These are phyloP conservation scores for Dothistroma septosporum DNA, from an alignment of 2,329 filamentous ascomycete species.

Conservation along the genomic window DNA sequence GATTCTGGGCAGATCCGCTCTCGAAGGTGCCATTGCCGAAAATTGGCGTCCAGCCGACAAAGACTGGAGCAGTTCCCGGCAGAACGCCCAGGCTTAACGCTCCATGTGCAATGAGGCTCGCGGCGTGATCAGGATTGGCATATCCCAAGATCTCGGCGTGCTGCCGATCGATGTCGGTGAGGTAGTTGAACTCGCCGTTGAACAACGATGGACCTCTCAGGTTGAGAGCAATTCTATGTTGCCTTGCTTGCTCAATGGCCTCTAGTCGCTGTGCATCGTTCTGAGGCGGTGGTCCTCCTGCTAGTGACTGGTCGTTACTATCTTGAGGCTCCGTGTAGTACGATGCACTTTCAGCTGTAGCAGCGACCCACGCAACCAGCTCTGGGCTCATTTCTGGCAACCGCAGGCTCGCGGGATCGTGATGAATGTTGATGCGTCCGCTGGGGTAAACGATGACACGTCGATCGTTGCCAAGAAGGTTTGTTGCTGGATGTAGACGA, in stretches of 20 bases:
- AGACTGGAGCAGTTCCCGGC: not conserved
- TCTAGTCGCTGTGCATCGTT: not conserved
- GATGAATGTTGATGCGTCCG: not conserved
- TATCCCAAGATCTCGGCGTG: not conserved
- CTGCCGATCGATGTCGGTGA: not conserved
- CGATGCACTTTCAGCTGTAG: not conserved
- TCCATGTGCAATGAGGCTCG: not conserved
- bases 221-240: not conserved
- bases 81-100: not conserved
- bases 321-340: not conserved
- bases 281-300: not conserved
- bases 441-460: not conserved
- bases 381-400: not conserved
- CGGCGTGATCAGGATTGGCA: not conserved
- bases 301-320: not conserved
- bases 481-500: slow-evolving; percentile 3
- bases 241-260: not conserved
- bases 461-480: not conserved
- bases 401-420: not conserved
- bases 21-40: not conserved
- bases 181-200: not conserved
- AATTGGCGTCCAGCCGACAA: not conserved
- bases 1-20: too few relatives aligned
- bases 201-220: not conserved
- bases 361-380: not conserved